Evolutionary conservation across 306 rosid genomes (phyloP).

Genomic region (Delonix regia): DNA sequence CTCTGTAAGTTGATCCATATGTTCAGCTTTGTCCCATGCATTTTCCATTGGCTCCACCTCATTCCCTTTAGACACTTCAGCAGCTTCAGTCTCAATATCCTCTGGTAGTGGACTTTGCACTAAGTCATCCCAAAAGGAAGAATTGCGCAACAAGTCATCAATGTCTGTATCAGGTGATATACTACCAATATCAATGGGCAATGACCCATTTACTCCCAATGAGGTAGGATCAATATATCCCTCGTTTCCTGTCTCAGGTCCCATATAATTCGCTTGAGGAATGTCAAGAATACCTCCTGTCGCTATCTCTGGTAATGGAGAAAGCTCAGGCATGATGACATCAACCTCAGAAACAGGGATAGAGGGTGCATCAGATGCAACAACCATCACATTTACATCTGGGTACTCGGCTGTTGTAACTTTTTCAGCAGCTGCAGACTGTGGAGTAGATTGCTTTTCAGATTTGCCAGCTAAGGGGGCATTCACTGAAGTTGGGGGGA

Average conservation of each 20-base stretch:
- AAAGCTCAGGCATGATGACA: slow-evolving; percentile 58
- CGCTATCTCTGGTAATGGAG: slow-evolving; percentile 52
- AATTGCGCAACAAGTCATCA: slow-evolving; percentile 55
- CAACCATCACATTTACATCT: slow-evolving; percentile 47
- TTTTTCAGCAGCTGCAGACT: slow-evolving; percentile 44
- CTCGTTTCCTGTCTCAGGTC: slow-evolving; percentile 40
- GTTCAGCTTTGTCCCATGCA: slow-evolving; percentile 56
- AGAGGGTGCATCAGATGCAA: slow-evolving; percentile 48
- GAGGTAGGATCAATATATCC: slow-evolving; percentile 51
- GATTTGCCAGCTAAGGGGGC: slow-evolving; percentile 43
- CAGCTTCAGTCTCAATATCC: slow-evolving; percentile 49
- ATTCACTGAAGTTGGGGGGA: slow-evolving; percentile 49
- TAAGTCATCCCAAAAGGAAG: slow-evolving; percentile 55
- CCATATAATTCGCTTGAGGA: slow-evolving; percentile 48
- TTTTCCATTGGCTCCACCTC: slow-evolving; percentile 56
- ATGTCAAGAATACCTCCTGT: slow-evolving; percentile 48
- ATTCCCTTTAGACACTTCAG: slow-evolving; percentile 40
- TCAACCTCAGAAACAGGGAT: slow-evolving; percentile 47
- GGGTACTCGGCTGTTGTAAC: slow-evolving; percentile 42
- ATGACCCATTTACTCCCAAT: slow-evolving; percentile 42
- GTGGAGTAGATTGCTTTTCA: slow-evolving; percentile 52
- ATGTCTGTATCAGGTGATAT: slow-evolving; percentile 60
- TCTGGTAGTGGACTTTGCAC: slow-evolving; percentile 50
- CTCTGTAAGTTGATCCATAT: slow-evolving; percentile 71
- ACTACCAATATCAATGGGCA: slow-evolving; percentile 59